Evolutionary conservation across 371 early-diverging fungal species (phyloP), one percentile per base, ranked within the genome.

Genomic region (Rhizopus microsporus): DNA sequence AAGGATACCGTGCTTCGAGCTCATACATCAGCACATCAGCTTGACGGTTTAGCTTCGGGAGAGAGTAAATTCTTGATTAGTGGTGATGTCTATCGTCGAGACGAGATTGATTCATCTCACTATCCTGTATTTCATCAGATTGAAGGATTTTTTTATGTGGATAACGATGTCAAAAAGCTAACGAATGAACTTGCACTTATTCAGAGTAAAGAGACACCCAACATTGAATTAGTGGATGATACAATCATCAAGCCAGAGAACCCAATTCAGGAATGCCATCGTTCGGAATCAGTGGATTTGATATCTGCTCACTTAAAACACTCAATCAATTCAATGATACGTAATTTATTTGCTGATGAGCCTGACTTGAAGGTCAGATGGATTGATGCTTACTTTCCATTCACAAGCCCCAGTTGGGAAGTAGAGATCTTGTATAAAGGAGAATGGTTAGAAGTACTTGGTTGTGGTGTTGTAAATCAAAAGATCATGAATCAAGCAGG

Each of bases 41-140:
- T 86, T 10, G 80, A 93, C 58, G 83, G 90, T 10, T 65, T 97
- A 55, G 69, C 67, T 1, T 74, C 75, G 2, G 78, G 77, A 0
- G 47, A 54, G 1, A 63, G 79, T 30, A 81, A 80, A 54, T 90
- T 95, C 69, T 81, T 95, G 37, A 83, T 96, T 29, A 88, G 90
- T 15, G 98, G 95, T 13, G 99, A 98, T 73, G 97, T 97, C 9
- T 98, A 96, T 75, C 80, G 99, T n/a, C 85, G 97, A 30, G 99
- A 98, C 65, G 97, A 98, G 69, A 94, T 98, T 61, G 97, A 98
- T 64, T 72, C 87, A 2, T 90, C 87, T 51, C 99, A 98, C 65
- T 97, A 97, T 73, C 99, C 99, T 0, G 93, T 93, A 3, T 98
- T 98, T 67, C 99, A 98, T 63, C 99, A 98, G 67, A 93, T 98